Conservation (phyloP, 176 grass and related monocot species). For the Cocos nucifera region DNA sequence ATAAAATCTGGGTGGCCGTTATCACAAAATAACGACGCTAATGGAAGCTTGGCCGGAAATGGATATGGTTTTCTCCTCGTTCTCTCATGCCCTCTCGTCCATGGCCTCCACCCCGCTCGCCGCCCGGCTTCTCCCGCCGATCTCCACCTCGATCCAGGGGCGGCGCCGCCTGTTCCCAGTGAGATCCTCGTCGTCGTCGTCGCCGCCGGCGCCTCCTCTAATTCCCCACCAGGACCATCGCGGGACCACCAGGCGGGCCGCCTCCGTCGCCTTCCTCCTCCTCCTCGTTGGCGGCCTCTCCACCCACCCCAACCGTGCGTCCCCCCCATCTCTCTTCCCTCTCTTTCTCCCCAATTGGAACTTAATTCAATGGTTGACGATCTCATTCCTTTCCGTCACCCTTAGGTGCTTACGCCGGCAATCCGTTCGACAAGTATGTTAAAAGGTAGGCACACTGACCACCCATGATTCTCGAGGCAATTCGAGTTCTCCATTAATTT, state of each 20-base stretch:
- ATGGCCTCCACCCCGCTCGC: conserved; percentile 21
- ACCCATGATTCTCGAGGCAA: not conserved
- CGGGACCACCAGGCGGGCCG: conserved; percentile 18
- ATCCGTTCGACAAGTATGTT: conserved; percentile 73
- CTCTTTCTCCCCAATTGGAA: not conserved
- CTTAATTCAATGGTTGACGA: not conserved
- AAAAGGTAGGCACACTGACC: conserved; percentile 33
- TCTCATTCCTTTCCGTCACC: not conserved
- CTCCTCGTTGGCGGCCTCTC: conserved; percentile 12
- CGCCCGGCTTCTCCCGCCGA: not conserved
- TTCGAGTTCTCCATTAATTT: not conserved
- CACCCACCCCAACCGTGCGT: conserved; percentile 4
- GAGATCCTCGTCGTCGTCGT: not conserved
- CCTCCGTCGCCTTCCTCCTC: conserved; percentile 22
- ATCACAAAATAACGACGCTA: too few species aligned
- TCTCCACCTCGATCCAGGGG: conserved; percentile 1
- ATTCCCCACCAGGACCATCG: not conserved
- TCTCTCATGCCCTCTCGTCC: not conserved
- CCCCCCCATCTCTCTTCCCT: not conserved
- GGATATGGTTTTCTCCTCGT: not conserved
- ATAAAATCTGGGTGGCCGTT: too few species aligned
- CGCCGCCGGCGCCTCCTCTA: not conserved
- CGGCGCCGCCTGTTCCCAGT: not conserved
- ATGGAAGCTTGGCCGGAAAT: not conserved
- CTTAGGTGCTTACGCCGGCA: conserved; percentile 50